A percentile compares a stretch with the other conserved stretches of the same genome.
Conservation (phyloP, 495 filamentous ascomycete genomes). For the Parathielavia hyrcaniae region DNA sequence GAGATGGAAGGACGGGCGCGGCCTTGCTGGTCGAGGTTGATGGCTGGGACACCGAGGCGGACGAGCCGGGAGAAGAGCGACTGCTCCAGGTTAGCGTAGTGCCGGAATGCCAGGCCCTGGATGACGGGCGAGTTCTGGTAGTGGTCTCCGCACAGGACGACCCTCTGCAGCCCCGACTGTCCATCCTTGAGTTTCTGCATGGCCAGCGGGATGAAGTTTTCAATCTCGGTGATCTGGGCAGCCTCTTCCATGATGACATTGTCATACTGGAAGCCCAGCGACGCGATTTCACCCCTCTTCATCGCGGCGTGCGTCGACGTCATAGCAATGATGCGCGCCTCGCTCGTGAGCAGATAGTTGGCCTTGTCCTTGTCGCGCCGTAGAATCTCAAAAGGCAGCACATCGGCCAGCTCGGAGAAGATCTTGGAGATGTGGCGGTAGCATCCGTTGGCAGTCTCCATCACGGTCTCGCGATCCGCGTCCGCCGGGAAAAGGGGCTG, state of each 20-base stretch:
- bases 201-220: conserved; percentile 89
- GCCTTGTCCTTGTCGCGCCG: conserved; percentile 81
- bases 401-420: conserved; percentile 88
- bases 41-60: conserved; percentile 79
- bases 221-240: conserved; percentile 95
- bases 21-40: conserved; percentile 88
- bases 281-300: conserved; percentile 83
- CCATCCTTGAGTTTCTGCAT: conserved; percentile 76
- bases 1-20: conserved; percentile 82
- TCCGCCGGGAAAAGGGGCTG: conserved; percentile 70
- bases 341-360: conserved; percentile 91
- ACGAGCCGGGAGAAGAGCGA: conserved; percentile 88
- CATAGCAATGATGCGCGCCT: conserved; percentile 96
- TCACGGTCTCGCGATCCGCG: conserved; percentile 55
- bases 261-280: conserved; percentile 91
- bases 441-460: conserved; percentile 80
- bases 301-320: conserved; percentile 98
- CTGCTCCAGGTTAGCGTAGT: conserved; percentile 94
- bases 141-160: conserved; percentile 93
- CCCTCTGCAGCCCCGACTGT: conserved; percentile 69
- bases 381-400: conserved; percentile 91
- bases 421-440: conserved; percentile 87
- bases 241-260: conserved; percentile 99
- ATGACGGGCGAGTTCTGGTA: conserved; percentile 94
- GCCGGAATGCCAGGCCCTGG: conserved; percentile 90